Evolutionary conservation across 2,329 filamentous ascomycete species (phyloP).

Genomic region (Phyllosticta capitalensis): DNA sequence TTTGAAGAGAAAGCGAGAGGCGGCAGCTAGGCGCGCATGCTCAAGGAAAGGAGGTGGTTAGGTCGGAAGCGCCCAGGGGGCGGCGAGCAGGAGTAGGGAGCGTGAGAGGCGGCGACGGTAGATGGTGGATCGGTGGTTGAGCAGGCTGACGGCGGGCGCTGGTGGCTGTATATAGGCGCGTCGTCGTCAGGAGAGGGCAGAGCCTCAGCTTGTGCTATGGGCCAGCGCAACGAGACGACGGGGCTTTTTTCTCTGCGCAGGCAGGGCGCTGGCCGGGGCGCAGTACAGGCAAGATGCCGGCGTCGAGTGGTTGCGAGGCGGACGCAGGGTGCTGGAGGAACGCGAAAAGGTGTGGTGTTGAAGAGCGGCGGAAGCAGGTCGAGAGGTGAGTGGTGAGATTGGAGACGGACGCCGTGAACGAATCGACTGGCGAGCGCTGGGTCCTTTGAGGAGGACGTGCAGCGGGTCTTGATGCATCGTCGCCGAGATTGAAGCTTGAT

Average conservation of each 20-base stretch:
- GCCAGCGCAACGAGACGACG: background rate
- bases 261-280: constrained; percentile 3
- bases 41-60: background rate
- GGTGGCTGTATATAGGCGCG: background rate
- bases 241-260: background rate
- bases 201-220: background rate
- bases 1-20: background rate
- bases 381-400: background rate
- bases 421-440: background rate
- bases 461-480: background rate
- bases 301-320: background rate
- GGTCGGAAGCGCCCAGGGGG: background rate
- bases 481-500: background rate
- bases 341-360: background rate
- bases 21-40: background rate
- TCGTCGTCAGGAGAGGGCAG: background rate
- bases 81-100: background rate
- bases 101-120: background rate
- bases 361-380: background rate
- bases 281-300: background rate
- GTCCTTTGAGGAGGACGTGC: background rate
- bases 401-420: background rate
- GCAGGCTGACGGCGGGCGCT: background rate
- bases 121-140: background rate
- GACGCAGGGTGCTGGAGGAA: background rate